Conservation (phyloP, 768 basidiomycete genomes). For the Nidularia pulvinata region DNA sequence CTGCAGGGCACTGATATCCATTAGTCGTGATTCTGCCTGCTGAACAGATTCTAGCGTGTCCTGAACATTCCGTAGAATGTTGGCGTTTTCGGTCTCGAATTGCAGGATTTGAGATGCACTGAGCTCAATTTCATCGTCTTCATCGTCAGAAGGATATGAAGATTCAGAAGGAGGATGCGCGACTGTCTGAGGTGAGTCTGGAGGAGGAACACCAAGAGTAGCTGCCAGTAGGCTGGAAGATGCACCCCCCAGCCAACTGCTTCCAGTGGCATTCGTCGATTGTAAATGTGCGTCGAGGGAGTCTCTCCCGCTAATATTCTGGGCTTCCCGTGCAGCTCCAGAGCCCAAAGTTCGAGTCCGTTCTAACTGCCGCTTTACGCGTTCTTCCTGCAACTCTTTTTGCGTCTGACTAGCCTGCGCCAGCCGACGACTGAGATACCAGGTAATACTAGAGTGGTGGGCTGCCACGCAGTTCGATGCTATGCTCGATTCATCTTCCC, state of each 20-base stretch:
- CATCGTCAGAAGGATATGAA: constrained; percentile 50
- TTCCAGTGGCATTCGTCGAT: constrained; percentile 22
- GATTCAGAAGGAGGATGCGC: constrained; percentile 6
- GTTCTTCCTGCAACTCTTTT: constrained; percentile 92
- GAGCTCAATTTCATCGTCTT: constrained; percentile 83
- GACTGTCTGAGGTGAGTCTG: constrained; percentile 10
- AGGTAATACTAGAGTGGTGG: constrained; percentile 90
- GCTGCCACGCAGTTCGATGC: constrained; percentile 81
- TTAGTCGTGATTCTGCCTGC: constrained; percentile 86
- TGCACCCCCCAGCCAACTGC: constrained; percentile 60
- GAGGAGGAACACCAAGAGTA: constrained; percentile 46
- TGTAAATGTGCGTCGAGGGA: constrained; percentile 11
- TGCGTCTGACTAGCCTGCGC: constrained; percentile 78
- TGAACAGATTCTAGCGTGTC: constrained; percentile 88
- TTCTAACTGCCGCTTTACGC: constrained; percentile 86
- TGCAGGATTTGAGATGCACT: constrained; percentile 87
- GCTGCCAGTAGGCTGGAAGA: constrained; percentile 59
- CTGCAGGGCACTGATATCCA: constrained; percentile 94
- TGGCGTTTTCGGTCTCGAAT: constrained; percentile 91
- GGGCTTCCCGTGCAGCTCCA: constrained; percentile 64
- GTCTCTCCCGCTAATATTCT: constrained; percentile 35
- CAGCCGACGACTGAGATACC: constrained; percentile 85
- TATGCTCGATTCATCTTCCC: constrained; percentile 50
- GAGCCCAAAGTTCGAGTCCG: constrained; percentile 83
- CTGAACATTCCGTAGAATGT: constrained; percentile 81